Percentiles rank a stretch among this genome's conserved stretches.
These are phyloP conservation scores for Clitoria ternatea DNA, from an alignment of 306 rosid species.

Conservation along the genomic window DNA sequence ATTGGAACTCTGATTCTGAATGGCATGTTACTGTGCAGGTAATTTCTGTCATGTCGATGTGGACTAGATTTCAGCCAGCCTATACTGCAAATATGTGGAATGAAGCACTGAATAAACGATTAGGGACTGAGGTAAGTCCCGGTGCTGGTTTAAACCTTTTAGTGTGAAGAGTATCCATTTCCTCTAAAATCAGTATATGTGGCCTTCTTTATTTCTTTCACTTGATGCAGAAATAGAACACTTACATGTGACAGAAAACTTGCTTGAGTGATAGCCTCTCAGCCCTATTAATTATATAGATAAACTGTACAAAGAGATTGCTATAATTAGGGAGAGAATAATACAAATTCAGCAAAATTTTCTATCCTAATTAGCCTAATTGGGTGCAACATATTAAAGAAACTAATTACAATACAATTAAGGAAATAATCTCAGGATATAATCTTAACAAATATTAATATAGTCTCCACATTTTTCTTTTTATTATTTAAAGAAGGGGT, in stretches of 20 bases:
- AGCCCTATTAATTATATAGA: too few species aligned
- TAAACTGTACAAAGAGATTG: too few species aligned
- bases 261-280: too few species aligned
- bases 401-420: too few species aligned
- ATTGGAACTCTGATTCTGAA: constrained; percentile 12
- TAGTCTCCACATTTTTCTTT: background rate
- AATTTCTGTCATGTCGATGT: constrained; percentile 96
- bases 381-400: too few species aligned
- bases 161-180: background rate
- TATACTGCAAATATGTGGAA: constrained; percentile 98
- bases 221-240: too few species aligned
- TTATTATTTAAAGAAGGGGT: background rate
- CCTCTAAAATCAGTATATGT: background rate
- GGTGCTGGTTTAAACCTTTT: background rate
- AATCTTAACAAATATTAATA: too few species aligned
- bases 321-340: too few species aligned
- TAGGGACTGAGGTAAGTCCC: constrained; percentile 68
- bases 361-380: too few species aligned
- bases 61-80: constrained; percentile 88
- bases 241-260: too few species aligned
- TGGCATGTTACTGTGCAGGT: constrained; percentile 46
- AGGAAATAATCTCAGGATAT: too few species aligned
- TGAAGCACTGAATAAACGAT: constrained; percentile 89
- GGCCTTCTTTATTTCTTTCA: background rate
- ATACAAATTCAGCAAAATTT: too few species aligned